Conservation (phyloP, 2,329 filamentous ascomycete genomes). For the Ceratocystis lukuohia region DNA sequence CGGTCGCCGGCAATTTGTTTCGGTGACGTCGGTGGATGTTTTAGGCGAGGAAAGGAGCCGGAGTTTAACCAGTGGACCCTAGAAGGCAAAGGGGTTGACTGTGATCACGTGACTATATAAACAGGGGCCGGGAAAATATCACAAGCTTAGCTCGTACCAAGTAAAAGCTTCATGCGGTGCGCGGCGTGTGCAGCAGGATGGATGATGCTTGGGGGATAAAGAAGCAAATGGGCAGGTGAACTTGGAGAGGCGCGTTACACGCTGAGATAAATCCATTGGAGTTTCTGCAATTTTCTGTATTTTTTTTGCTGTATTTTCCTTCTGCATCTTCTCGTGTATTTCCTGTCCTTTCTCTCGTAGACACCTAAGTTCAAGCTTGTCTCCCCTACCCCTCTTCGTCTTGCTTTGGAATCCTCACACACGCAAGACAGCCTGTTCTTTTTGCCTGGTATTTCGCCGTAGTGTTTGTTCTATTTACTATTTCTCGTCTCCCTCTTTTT, state of each 20-base stretch:
- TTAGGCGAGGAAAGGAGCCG: not conserved
- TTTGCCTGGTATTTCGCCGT: not conserved
- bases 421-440: not conserved
- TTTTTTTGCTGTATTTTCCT: not conserved
- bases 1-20: not conserved
- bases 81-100: not conserved
- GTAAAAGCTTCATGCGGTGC: not conserved
- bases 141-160: not conserved
- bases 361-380: not conserved
- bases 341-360: not conserved
- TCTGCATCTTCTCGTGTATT: not conserved
- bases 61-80: not conserved
- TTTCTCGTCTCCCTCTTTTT: not conserved
- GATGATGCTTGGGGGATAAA: not conserved
- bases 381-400: not conserved
- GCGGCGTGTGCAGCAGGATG: not conserved
- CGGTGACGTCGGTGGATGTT: conserved; percentile 1
- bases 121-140: not conserved
- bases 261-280: not conserved
- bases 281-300: not conserved
- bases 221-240: not conserved
- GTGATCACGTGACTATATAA: not conserved
- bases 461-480: not conserved
- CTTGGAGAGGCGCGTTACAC: not conserved
- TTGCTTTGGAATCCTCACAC: not conserved